Percentiles rank a stretch among this genome's conserved stretches.
These are phyloP conservation scores for Myxozyma lipomycoides DNA, from an alignment of 805 yeast genomes.

Conservation along the genomic window DNA sequence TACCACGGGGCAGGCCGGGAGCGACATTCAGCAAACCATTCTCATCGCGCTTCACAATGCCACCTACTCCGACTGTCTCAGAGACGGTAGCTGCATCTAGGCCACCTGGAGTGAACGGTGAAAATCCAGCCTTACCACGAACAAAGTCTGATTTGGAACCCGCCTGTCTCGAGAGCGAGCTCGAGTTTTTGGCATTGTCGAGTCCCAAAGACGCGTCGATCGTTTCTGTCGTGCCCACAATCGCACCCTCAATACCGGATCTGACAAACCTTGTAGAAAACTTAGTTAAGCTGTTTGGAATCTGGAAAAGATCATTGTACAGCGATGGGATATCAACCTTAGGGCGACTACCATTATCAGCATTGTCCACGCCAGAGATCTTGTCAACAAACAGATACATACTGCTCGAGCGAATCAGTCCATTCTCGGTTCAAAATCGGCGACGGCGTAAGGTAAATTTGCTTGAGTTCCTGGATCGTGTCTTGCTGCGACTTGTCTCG, in stretches of 20 bases:
- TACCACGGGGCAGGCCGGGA: constrained; percentile 75
- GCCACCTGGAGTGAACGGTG: constrained; percentile 96
- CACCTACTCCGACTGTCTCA: constrained; percentile 30
- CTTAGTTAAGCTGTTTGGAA: constrained; percentile 62
- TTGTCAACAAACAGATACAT: too few species aligned
- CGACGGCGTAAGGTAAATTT: constrained; percentile 59
- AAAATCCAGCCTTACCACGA: constrained; percentile 63
- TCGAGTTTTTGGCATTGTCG: constrained; percentile 62
- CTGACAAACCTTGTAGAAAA: constrained; percentile 66
- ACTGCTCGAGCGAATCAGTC: constrained; percentile 60
- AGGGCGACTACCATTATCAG: constrained; percentile 22
- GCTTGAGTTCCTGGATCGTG: constrained; percentile 31
- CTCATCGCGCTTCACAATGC: constrained; percentile 56
- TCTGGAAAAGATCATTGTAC: constrained; percentile 47
- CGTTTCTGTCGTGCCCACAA: constrained; percentile 61
- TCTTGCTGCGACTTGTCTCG: constrained; percentile 16
- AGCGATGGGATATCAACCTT: constrained; percentile 38
- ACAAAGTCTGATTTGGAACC: constrained; percentile 55
- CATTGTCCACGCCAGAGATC: too few species aligned
- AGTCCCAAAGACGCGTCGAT: constrained; percentile 44
- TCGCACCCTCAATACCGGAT: constrained; percentile 67
- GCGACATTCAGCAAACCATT: constrained; percentile 80
- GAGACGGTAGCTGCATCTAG: constrained; percentile 37
- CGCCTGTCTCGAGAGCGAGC: constrained; percentile 63
- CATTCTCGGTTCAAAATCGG: constrained; percentile 63